Evolutionary conservation across 192 early-diverging fungal genomes (phyloP).

Genomic region (Oehlia diaphana): DNA sequence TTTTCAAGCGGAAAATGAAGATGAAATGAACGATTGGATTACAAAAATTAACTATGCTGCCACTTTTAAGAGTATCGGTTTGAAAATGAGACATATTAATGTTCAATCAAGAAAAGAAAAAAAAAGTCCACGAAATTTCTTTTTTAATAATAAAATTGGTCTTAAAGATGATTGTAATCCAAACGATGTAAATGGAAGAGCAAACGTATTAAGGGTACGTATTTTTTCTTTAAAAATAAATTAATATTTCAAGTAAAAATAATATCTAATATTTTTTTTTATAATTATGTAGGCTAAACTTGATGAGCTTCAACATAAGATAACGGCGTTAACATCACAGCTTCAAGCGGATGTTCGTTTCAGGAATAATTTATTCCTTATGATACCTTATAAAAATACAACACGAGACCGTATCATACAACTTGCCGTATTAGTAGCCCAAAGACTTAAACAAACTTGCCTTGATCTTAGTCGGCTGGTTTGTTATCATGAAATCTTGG

Average conservation of each 20-base stretch:
- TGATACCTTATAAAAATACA: constrained; percentile 62
- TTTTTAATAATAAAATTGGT: constrained; percentile 28
- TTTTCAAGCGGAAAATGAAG: constrained; percentile 65
- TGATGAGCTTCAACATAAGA: constrained; percentile 19
- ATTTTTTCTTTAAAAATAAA: too few species aligned
- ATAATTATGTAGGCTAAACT: constrained; percentile 14
- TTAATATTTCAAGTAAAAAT: neutral
- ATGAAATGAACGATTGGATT: constrained; percentile 81
- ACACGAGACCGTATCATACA: constrained; percentile 63
- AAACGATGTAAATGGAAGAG: neutral
- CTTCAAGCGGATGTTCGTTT: constrained; percentile 60
- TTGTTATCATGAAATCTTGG: constrained; percentile 73
- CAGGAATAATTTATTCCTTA: constrained; percentile 62
- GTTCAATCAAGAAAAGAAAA: neutral
- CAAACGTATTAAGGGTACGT: constrained; percentile 12
- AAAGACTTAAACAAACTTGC: constrained; percentile 55
- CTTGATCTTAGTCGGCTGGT: constrained; percentile 62
- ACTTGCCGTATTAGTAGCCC: constrained; percentile 56
- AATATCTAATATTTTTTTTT: neutral
- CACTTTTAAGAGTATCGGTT: constrained; percentile 64
- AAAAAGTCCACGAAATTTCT: constrained; percentile 1
- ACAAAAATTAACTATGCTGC: constrained; percentile 77
- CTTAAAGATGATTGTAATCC: neutral
- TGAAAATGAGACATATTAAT: constrained; percentile 33
- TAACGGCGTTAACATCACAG: constrained; percentile 23